Percentiles rank a stretch among this genome's conserved stretches.
These are phyloP conservation scores for Crataegus laevigata DNA, from an alignment of 306 rosid species.

Conservation along the genomic window DNA sequence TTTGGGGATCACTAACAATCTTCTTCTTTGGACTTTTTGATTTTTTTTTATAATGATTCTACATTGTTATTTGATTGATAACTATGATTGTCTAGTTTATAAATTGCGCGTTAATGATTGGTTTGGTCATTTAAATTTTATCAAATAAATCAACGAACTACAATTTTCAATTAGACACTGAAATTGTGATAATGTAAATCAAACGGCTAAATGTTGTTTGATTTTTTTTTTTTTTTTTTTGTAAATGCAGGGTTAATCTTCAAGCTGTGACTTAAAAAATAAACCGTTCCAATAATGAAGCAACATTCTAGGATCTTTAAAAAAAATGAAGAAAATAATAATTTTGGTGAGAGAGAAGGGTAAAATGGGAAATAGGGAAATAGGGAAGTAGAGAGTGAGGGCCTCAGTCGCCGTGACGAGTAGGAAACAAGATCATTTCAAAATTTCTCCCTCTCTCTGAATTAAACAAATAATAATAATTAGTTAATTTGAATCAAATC, in stretches of 20 bases:
- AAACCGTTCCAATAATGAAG: too few relatives aligned
- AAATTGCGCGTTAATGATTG: too few relatives aligned
- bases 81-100: too few relatives aligned
- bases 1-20: too few relatives aligned
- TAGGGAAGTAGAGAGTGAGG: not conserved
- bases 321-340: not conserved
- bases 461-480: not conserved
- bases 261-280: too few relatives aligned
- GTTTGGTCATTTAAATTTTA: too few relatives aligned
- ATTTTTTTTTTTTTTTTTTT: too few relatives aligned
- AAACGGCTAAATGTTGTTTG: not conserved
- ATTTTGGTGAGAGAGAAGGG: not conserved
- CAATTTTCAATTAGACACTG: not conserved
- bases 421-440: constrained; percentile 27
- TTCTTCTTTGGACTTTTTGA: too few relatives aligned
- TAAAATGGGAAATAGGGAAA: not conserved
- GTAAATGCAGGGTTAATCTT: too few relatives aligned
- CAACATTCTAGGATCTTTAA: too few relatives aligned
- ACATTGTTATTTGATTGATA: not conserved
- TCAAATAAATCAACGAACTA: too few relatives aligned
- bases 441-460: constrained; percentile 23
- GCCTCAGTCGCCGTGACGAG: not conserved
- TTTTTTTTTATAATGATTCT: too few relatives aligned
- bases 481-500: not conserved
- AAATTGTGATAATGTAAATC: not conserved